phyloP scores from a whole-genome alignment of 148 eudicot species.

The Fagopyrum homotropicum region DNA sequence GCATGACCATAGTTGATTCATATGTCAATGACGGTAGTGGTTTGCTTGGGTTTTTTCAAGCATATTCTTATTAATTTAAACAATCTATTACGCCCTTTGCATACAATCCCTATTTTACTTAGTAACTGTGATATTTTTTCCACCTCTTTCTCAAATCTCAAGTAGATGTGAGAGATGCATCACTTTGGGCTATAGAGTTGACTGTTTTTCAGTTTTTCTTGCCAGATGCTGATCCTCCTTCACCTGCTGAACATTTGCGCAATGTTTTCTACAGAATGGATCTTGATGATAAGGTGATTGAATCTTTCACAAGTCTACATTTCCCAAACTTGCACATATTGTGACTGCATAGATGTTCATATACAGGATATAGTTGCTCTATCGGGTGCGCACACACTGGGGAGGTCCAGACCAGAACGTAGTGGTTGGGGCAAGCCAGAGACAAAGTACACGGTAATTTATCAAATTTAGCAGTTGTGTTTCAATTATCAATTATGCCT shows the following conservation, averaged over 20 bases:
- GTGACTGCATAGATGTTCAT: constrained; percentile 18
- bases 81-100: not conserved
- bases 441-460: constrained; percentile 86
- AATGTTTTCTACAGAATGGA: constrained; percentile 96
- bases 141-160: not conserved
- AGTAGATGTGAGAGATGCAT: not conserved
- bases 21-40: not conserved
- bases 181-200: not conserved
- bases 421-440: constrained; percentile 99
- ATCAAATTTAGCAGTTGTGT: not conserved
- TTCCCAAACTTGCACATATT: constrained; percentile 12
- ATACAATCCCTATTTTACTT: not conserved
- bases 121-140: not conserved
- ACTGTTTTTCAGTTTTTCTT: not conserved
- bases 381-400: constrained; percentile 96
- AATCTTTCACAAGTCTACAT: not conserved
- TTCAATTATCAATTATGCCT: not conserved
- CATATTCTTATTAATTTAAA: not conserved
- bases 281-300: constrained; percentile 70
- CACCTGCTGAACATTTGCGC: constrained; percentile 92
- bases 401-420: constrained; percentile 97
- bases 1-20: not conserved
- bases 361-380: constrained; percentile 90
- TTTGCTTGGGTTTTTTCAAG: not conserved
- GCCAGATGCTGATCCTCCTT: constrained; percentile 90